These are phyloP conservation scores for Geoglossum glabrum DNA, from an alignment of 495 filamentous ascomycete species.

Conservation along the genomic window DNA sequence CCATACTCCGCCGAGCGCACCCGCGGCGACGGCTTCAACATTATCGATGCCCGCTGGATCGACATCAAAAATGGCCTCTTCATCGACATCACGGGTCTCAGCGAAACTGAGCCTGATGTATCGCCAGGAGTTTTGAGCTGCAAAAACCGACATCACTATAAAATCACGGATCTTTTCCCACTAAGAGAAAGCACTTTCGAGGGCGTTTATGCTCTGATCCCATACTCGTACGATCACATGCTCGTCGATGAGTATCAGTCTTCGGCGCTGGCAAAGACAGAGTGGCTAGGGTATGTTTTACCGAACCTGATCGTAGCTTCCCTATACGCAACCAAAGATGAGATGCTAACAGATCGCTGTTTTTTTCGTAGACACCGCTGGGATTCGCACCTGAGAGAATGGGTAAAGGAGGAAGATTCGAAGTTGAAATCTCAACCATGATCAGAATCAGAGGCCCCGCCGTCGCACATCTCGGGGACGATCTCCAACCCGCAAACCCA, in stretches of 20 bases:
- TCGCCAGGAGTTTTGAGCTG: conserved; percentile 52
- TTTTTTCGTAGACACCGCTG: conserved; percentile 17
- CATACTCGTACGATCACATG: conserved; percentile 39
- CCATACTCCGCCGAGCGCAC: conserved; percentile 38
- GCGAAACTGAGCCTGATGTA: conserved; percentile 37
- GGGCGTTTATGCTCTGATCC: conserved; percentile 37
- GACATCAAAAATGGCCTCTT: conserved; percentile 58
- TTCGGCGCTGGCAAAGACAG: conserved; percentile 27
- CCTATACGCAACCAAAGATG: not conserved
- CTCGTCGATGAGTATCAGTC: conserved; percentile 37
- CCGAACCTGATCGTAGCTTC: not conserved
- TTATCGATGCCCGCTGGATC: conserved; percentile 78
- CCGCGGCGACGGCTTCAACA: conserved; percentile 47
- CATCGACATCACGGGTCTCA: conserved; percentile 73
- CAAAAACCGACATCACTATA: conserved; percentile 63
- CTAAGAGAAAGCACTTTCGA: conserved; percentile 38
- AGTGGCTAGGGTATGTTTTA: conserved; percentile 31
- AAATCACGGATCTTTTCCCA: conserved; percentile 29
- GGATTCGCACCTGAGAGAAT: not conserved
- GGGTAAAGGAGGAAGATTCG: not conserved
- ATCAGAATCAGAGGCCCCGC: no score
- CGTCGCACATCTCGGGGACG: not conserved
- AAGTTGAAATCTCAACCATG: not conserved
- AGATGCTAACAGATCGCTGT: not conserved
- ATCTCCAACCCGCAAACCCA: not conserved